A percentile compares a stretch with the other conserved stretches of the same genome.
Conservation (phyloP, 306 rosid genomes). For the Cotoneaster glaucophyllus region DNA sequence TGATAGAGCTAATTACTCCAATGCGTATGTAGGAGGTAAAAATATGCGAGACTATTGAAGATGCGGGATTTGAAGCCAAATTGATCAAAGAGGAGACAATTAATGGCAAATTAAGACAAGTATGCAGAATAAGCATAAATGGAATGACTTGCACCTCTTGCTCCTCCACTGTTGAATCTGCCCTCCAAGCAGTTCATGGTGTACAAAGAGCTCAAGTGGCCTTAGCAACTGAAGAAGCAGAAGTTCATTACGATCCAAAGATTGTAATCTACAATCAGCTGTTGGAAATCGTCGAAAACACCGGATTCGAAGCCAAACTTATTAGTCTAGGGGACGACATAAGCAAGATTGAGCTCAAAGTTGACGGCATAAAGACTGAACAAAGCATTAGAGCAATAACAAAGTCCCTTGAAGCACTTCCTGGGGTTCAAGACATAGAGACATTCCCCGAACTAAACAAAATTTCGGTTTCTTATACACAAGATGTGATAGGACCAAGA, state of each 20-base stretch:
- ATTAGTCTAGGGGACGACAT: slow-evolving; percentile 54
- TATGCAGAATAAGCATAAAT: slow-evolving; percentile 50
- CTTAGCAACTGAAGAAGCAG: slow-evolving; percentile 73
- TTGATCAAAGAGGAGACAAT: slow-evolving; percentile 21
- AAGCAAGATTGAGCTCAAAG: slow-evolving; percentile 57
- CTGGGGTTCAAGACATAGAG: slow-evolving; percentile 43
- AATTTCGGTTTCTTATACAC: slow-evolving; percentile 52
- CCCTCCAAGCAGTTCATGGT: slow-evolving; percentile 41
- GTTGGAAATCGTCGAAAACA: slow-evolving; percentile 35
- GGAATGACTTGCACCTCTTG: slow-evolving; percentile 92
- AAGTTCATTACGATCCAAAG: slow-evolving; percentile 58
- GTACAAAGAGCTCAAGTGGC: slow-evolving; percentile 61
- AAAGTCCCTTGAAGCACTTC: slow-evolving; percentile 46
- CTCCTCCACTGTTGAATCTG: slow-evolving; percentile 64
- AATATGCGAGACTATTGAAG: slow-evolving; percentile 63
- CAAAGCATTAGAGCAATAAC: slow-evolving; percentile 21
- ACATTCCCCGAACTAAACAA: slow-evolving; percentile 24
- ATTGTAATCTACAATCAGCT: slow-evolving; percentile 36
- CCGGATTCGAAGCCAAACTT: slow-evolving; percentile 59
- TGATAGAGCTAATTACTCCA: not conserved
- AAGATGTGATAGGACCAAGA: slow-evolving; percentile 68
- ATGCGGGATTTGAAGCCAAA: slow-evolving; percentile 66
- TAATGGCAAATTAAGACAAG: slow-evolving; percentile 36
- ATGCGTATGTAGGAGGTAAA: slow-evolving; percentile 41
- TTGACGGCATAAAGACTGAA: slow-evolving; percentile 38